These are phyloP conservation scores for Friedmanniomyces endolithicus DNA, from an alignment of 495 filamentous ascomycete genomes.

Conservation along the genomic window DNA sequence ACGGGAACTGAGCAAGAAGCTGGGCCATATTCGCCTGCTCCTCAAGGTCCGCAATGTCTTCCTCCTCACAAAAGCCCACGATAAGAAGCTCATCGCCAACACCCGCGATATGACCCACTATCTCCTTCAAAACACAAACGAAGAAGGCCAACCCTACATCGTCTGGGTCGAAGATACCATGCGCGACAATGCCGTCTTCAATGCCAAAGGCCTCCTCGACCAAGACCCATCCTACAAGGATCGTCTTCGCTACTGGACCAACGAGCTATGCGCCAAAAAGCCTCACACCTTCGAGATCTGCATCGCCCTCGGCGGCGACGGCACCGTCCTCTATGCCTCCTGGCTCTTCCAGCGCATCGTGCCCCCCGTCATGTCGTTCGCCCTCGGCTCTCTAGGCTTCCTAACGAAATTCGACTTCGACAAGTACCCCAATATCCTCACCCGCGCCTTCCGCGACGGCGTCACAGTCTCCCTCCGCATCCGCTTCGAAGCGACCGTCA, in stretches of 20 bases:
- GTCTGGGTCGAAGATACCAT: slow-evolving; percentile 74
- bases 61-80: slow-evolving; percentile 77
- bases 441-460: slow-evolving; percentile 63
- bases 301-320: slow-evolving; percentile 89
- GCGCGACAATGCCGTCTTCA: slow-evolving; percentile 55
- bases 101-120: slow-evolving; percentile 69
- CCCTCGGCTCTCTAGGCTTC: slow-evolving; percentile 84
- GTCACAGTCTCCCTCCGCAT: slow-evolving; percentile 79
- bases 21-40: slow-evolving; percentile 66
- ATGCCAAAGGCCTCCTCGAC: slow-evolving; percentile 47
- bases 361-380: slow-evolving; percentile 78
- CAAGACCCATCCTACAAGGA: slow-evolving; percentile 42
- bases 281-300: slow-evolving; percentile 91
- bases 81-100: slow-evolving; percentile 64
- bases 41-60: slow-evolving; percentile 74
- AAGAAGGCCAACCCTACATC: slow-evolving; percentile 49
- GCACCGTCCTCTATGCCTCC: slow-evolving; percentile 85
- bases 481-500: slow-evolving; percentile 88
- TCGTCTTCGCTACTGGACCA: slow-evolving; percentile 71
- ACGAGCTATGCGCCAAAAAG: slow-evolving; percentile 56
- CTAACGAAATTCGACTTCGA: slow-evolving; percentile 92
- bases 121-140: slow-evolving; percentile 60
- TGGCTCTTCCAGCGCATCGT: slow-evolving; percentile 98
- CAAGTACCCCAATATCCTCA: slow-evolving; percentile 55
- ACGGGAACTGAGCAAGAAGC: slow-evolving; percentile 72